These are phyloP conservation scores for Penicillium lagena DNA, from an alignment of 495 filamentous ascomycete genomes.

Conservation along the genomic window DNA sequence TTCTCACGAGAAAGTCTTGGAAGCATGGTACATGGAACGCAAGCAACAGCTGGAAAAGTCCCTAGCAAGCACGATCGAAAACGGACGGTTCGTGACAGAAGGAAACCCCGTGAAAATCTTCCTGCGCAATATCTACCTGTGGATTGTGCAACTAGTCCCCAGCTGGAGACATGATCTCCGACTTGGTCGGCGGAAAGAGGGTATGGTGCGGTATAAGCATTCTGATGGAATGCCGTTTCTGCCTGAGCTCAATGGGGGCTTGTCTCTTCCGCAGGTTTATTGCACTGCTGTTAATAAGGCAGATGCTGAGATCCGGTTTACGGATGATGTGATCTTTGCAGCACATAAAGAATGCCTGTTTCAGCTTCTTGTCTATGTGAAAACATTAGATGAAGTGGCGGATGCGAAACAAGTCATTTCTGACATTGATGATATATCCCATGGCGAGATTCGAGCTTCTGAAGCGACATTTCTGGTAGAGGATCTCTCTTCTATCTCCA, in stretches of 20 bases:
- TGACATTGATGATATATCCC: conserved; percentile 7
- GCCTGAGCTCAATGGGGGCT: conserved; percentile 17
- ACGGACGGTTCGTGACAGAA: conserved; percentile 27
- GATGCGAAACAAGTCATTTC: conserved; percentile 1
- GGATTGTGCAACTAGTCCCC: conserved; percentile 24
- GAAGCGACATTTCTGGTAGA: conserved; percentile 14
- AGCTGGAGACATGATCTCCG: conserved; percentile 17
- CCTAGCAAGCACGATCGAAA: conserved; percentile 23
- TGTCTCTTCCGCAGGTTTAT: conserved; percentile 28
- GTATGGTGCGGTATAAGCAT: conserved; percentile 19
- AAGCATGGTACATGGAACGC: conserved; percentile 30
- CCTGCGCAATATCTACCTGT: conserved; percentile 27
- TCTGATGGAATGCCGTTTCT: conserved; percentile 25
- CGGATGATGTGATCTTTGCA: conserved; percentile 21
- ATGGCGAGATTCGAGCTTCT: conserved; percentile 6
- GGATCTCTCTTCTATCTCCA: background rate
- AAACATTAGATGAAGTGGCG: conserved; percentile 1
- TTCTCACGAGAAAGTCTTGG: conserved; percentile 15
- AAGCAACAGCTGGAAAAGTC: conserved; percentile 34
- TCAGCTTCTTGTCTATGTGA: conserved; percentile 20
- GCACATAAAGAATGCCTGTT: conserved; percentile 11
- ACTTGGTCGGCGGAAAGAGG: conserved; percentile 18
- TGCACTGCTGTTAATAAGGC: conserved; percentile 5
- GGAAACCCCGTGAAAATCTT: conserved; percentile 17
- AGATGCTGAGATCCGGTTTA: conserved; percentile 8